Evolutionary conservation across 768 basidiomycete species (phyloP).

Genomic region (Termitomyces sp.): DNA sequence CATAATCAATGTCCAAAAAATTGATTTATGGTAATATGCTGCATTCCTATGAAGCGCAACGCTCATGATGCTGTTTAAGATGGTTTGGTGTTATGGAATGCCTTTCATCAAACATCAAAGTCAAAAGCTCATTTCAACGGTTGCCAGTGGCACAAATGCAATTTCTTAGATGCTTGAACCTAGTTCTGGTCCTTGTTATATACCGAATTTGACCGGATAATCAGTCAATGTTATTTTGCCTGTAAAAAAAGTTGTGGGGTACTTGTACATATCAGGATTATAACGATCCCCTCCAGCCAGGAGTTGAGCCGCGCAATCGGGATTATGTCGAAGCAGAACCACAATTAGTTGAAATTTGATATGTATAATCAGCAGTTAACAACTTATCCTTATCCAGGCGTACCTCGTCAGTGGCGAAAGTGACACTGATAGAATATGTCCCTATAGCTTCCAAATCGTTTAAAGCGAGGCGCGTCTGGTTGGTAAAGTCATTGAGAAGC

Average conservation of each 20-base stretch:
- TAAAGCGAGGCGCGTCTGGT: slow-evolving; percentile 45
- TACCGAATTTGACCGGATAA: too few species aligned
- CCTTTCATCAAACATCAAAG: neutral
- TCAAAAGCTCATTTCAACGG: too few species aligned
- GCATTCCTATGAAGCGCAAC: neutral
- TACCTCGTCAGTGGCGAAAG: slow-evolving; percentile 54
- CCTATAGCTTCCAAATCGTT: slow-evolving; percentile 30
- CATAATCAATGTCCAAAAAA: neutral
- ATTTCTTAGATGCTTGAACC: neutral
- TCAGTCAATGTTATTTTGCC: neutral
- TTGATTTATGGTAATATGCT: neutral
- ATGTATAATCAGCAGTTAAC: slow-evolving; percentile 8
- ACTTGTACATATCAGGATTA: neutral
- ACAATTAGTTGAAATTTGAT: slow-evolving; percentile 9
- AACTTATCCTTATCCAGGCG: slow-evolving; percentile 35
- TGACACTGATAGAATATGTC: slow-evolving; percentile 40
- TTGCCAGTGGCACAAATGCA: neutral
- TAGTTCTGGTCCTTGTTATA: too few species aligned
- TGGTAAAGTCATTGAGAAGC: slow-evolving; percentile 38
- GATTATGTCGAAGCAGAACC: neutral
- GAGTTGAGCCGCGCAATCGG: neutral
- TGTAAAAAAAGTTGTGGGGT: neutral
- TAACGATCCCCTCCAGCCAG: neutral
- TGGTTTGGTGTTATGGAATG: neutral
- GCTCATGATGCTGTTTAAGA: neutral